phyloP scores from a whole-genome alignment of 2,329 filamentous ascomycete species.

The Aschersonia sp. region DNA sequence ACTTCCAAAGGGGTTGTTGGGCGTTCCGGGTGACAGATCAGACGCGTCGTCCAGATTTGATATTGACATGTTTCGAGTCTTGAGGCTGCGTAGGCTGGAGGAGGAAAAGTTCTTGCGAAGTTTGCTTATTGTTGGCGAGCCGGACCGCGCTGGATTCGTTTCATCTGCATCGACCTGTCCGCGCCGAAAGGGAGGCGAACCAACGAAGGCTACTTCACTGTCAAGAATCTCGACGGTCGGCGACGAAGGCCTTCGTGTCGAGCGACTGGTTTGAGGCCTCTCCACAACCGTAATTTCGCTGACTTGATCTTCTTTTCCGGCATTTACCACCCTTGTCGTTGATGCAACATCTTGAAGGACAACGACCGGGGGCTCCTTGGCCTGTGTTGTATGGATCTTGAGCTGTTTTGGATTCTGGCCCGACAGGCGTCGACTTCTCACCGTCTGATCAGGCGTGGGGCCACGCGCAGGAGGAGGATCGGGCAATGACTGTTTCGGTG shows the following conservation, averaged over 20 bases:
- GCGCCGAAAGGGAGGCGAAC: slow-evolving; percentile 18
- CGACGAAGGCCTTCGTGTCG: slow-evolving; percentile 1
- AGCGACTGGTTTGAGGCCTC: slow-evolving; percentile 3
- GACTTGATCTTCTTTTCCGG: slow-evolving; percentile 5
- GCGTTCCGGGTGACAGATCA: slow-evolving; percentile 60
- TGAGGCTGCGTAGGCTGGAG: slow-evolving; percentile 56
- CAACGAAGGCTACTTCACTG: slow-evolving; percentile 7
- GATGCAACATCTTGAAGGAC: slow-evolving; percentile 2
- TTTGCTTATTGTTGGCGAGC: slow-evolving; percentile 36
- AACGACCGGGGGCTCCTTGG: slow-evolving; percentile 10
- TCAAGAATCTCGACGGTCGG: slow-evolving; percentile 2
- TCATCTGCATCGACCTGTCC: slow-evolving; percentile 20
- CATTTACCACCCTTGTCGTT: slow-evolving; percentile 2
- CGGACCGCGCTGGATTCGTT: slow-evolving; percentile 25
- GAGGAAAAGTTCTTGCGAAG: slow-evolving; percentile 56
- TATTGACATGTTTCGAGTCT: slow-evolving; percentile 58
- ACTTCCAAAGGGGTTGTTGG: slow-evolving; percentile 52
- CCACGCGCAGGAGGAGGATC: slow-evolving; percentile 23
- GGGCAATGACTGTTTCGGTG: slow-evolving; percentile 32
- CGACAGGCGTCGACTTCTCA: slow-evolving; percentile 66
- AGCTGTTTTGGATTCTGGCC: slow-evolving; percentile 69
- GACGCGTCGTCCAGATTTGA: slow-evolving; percentile 45
- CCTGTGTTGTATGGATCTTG: slow-evolving; percentile 64
- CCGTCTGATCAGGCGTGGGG: slow-evolving; percentile 29
- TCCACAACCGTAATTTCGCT: slow-evolving; percentile 1